A percentile compares a stretch with the other conserved stretches of the same genome.
These are phyloP conservation scores for Komagataella kurtzmanii DNA, from an alignment of 805 yeast genomes.

Conservation along the genomic window DNA sequence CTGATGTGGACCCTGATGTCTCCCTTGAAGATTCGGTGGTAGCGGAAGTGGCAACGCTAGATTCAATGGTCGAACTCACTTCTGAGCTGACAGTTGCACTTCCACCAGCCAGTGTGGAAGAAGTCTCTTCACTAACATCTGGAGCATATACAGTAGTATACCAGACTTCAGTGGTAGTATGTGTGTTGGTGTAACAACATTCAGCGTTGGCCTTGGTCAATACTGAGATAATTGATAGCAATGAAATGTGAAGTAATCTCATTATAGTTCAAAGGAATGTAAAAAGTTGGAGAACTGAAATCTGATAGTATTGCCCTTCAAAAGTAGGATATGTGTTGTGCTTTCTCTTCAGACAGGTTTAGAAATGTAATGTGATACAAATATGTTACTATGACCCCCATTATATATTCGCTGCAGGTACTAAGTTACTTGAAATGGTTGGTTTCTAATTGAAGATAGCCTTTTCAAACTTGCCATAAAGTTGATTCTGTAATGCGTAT, in stretches of 20 bases:
- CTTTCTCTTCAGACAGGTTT: background rate
- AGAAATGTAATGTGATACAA: background rate
- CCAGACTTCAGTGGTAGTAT: background rate
- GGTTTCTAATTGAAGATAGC: background rate
- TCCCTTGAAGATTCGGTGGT: slow-evolving; percentile 6
- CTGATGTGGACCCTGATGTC: background rate
- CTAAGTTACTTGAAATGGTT: background rate
- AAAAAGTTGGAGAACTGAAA: background rate
- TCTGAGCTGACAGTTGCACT: background rate
- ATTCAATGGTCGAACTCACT: slow-evolving; percentile 5
- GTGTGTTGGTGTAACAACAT: background rate
- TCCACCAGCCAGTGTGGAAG: background rate
- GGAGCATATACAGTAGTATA: background rate
- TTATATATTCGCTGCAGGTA: background rate
- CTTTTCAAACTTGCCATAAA: too few relatives aligned
- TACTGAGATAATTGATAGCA: background rate
- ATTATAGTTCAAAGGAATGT: background rate
- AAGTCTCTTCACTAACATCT: background rate
- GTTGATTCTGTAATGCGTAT: background rate
- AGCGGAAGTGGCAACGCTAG: slow-evolving; percentile 6
- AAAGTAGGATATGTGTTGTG: background rate
- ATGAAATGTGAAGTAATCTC: background rate
- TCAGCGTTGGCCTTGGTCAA: background rate
- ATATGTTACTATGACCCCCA: background rate
- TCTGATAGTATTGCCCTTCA: background rate